Conservation (phyloP, 2,329 filamentous ascomycete species). For the Mycosphaerella arachidis region DNA sequence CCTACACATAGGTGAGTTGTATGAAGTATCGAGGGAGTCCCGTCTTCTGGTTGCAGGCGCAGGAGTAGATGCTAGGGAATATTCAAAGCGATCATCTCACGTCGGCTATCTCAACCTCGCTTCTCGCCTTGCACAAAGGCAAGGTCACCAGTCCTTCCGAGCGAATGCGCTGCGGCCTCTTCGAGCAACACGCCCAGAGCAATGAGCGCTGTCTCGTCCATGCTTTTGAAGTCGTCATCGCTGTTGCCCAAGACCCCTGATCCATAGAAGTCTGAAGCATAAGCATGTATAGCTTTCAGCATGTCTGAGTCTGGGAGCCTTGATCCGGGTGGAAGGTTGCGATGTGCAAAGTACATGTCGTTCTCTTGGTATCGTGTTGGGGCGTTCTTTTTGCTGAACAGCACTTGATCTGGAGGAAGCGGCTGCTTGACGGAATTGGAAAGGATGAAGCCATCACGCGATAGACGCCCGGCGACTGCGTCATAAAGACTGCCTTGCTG, state of each 20-base stretch:
- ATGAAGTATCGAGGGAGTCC: neutral
- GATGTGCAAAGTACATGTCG: slow-evolving; percentile 66
- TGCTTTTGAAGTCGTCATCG: slow-evolving; percentile 50
- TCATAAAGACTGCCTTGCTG: slow-evolving; percentile 58
- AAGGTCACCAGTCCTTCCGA: slow-evolving; percentile 64
- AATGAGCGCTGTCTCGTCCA: slow-evolving; percentile 75
- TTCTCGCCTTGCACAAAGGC: slow-evolving; percentile 58
- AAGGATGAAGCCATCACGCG: slow-evolving; percentile 41
- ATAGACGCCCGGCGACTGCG: slow-evolving; percentile 59
- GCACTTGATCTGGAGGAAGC: slow-evolving; percentile 64
- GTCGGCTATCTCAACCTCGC: neutral
- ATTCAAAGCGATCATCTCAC: no score
- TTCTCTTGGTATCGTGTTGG: slow-evolving; percentile 65
- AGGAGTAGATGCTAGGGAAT: neutral
- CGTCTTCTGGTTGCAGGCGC: neutral
- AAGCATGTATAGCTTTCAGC: slow-evolving; percentile 63
- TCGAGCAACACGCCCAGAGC: slow-evolving; percentile 72
- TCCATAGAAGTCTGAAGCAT: slow-evolving; percentile 63
- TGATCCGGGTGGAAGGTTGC: slow-evolving; percentile 46
- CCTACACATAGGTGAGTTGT: neutral
- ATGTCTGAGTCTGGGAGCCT: slow-evolving; percentile 65
- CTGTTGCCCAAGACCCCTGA: slow-evolving; percentile 22
- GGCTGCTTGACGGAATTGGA: slow-evolving; percentile 33
- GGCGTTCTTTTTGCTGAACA: slow-evolving; percentile 62
- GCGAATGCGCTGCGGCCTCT: slow-evolving; percentile 57